These are phyloP conservation scores for Rhizoclosmatium sp. DNA, from an alignment of 192 early-diverging fungal genomes.

Conservation along the genomic window DNA sequence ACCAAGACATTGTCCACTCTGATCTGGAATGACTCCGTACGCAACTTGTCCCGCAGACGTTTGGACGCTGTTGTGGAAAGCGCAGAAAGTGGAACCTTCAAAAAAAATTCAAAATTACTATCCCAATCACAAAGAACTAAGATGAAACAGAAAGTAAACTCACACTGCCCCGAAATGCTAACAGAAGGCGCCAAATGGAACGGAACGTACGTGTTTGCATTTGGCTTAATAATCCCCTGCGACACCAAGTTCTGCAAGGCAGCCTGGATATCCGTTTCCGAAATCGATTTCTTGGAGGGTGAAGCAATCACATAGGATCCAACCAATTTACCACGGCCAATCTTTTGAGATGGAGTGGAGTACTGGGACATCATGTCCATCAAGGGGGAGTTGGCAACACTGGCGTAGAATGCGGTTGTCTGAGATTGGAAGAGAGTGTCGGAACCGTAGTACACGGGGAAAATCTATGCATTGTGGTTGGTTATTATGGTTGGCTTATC, in stretches of 20 bases:
- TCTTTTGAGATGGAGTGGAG: conserved; percentile 24
- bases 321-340: conserved; percentile 29
- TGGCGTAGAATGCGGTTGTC: conserved; percentile 9
- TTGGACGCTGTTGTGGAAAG: neutral
- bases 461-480: neutral
- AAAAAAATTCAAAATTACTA: neutral
- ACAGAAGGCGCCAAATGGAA: conserved; percentile 2
- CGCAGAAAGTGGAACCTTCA: neutral
- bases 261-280: neutral
- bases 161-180: neutral
- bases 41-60: neutral
- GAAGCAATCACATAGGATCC: conserved; percentile 5
- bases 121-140: neutral
- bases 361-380: conserved; percentile 32
- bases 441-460: neutral
- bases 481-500: too few relatives aligned
- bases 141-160: neutral
- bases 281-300: neutral
- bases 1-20: neutral
- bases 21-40: conserved; percentile 11
- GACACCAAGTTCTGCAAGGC: neutral
- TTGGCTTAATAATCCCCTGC: neutral
- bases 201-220: conserved; percentile 14
- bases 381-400: conserved; percentile 18
- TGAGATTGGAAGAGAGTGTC: neutral